A percentile compares a stretch with the other conserved stretches of the same genome.
These are phyloP conservation scores for Microcos paniculata DNA, from an alignment of 345 rosid genomes.

Conservation along the genomic window DNA sequence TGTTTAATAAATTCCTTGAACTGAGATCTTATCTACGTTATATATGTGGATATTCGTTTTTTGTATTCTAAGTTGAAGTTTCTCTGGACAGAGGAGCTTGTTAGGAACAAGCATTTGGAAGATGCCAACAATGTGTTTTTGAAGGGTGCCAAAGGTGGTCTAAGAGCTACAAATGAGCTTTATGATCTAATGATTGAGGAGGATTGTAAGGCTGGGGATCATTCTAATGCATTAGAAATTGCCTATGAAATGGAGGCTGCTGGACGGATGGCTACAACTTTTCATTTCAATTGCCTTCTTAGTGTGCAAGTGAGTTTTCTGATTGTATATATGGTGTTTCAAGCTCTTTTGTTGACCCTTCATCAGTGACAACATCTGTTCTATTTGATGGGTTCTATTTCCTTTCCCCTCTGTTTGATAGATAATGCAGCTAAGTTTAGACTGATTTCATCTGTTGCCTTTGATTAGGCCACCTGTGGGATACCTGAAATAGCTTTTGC, in stretches of 20 bases:
- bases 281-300: slow-evolving; percentile 93
- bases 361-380: not conserved
- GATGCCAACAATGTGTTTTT: slow-evolving; percentile 88
- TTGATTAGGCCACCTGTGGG: slow-evolving; percentile 82
- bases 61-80: slow-evolving; percentile 10
- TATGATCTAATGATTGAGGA: slow-evolving; percentile 85
- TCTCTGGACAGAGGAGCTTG: slow-evolving; percentile 66
- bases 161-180: slow-evolving; percentile 77
- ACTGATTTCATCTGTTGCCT: slow-evolving; percentile 26
- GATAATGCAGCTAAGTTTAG: not conserved
- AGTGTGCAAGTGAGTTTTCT: slow-evolving; percentile 76
- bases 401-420: not conserved
- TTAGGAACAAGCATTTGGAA: slow-evolving; percentile 64
- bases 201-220: slow-evolving; percentile 93
- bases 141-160: slow-evolving; percentile 80
- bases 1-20: slow-evolving; percentile 10
- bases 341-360: slow-evolving; percentile 15
- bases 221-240: slow-evolving; percentile 90
- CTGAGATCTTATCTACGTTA: not conserved
- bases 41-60: not conserved
- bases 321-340: slow-evolving; percentile 8
- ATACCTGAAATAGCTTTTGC: slow-evolving; percentile 90
- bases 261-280: slow-evolving; percentile 90
- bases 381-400: not conserved
- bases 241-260: slow-evolving; percentile 97